Evolutionary conservation across 352 stramenopile species (phyloP), one percentile per base, ranked within the genome.

Genomic region (Pythium oligandrum): DNA sequence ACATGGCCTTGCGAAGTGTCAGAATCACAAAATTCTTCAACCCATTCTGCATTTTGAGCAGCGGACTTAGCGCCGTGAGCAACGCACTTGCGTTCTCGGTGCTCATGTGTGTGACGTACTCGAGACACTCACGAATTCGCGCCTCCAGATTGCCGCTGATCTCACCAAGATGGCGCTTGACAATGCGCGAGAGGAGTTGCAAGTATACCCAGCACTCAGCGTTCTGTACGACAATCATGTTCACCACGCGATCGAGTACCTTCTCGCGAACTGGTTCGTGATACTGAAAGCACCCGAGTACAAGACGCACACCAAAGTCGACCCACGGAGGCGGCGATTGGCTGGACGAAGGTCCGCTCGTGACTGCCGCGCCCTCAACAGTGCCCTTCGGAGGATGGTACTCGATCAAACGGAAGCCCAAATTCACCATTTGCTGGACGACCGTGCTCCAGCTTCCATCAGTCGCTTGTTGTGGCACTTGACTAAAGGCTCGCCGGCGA

Each of bases 1-100:
- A 83, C 73, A 86, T 81, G 2, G 72, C 70, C 49, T 86, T 86
- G 17, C 75, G 71, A 31, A 86, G 59, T 44, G 72, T 79, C 40
- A 84, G 46, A 38, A 86, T 64, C 1, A 84, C 54, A 40, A 74
- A 78, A 26, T 58, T 71, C 50, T 83, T 78, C 35, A 86, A 56
- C 26, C 54, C 57, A 26, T 65, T 57, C 4, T 76, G 68, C 2
- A 61, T 57, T 38, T 69, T 67, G 0, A 84, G 48, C 53, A 84
- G 33, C 38, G 71, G 64, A 2, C 61, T 66, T 30, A 86, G 40
- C 4, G 71, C 71, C 1, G 57, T 47, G 2, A 86, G 61, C 6
- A 84, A 47, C 4, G 57, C 10, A 6, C 51, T 49, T 11, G 68
- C 73, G 30, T 68, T 63, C 11, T 49, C 43, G 3, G 70, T 51